Base-by-base conservation (phyloP, 768 basidiomycete genomes). In the Cubamyces lactineus region DNA sequence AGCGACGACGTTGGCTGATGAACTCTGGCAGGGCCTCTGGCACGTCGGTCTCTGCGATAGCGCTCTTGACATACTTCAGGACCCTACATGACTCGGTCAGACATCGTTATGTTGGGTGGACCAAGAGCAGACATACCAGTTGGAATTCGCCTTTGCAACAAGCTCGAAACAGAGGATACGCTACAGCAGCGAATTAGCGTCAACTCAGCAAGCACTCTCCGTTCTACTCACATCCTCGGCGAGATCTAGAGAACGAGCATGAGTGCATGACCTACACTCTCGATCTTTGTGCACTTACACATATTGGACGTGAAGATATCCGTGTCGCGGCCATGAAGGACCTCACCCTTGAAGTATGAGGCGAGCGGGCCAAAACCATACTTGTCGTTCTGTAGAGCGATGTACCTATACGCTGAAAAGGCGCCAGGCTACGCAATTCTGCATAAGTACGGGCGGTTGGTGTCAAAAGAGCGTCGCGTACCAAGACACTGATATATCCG, bases 291-390 rank as follows among this genome's bases (percentile, higher is more conserved):
- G 11, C 1, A 24, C 87, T 55, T 75, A 91, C 91, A 98, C 94
- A 96, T 96, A 69, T 97, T 97, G 8, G 94, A 94, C 5, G 93
- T 96, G 74, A 95, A 95, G 47, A 96, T 94, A 70, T 95, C 93
- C 0, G 92, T 91, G 70, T 92, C 90, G 28, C 86, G 83, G 11
- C 91, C 92, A 66, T 90, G 87, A 24, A 93, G 74, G 21, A 89
- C 82, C 72, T 99, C 97, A 9, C 97, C 97, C 72, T 98, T 92
- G 81, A 99, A 99, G 73, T 99, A 99, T 16, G 96, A 95, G 15
- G 94, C 91, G 4, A 98, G 77, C 5, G 96, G 96, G 0, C 96
- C 96, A 23, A 83, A 78, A 0, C 95, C 96, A 19, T 79, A 76
- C 64, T 84, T 84, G 69, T 95, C 84, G 67, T 98, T 97, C 73